Base-by-base conservation (phyloP, 306 rosid species). In the Prunus campanulata region DNA sequence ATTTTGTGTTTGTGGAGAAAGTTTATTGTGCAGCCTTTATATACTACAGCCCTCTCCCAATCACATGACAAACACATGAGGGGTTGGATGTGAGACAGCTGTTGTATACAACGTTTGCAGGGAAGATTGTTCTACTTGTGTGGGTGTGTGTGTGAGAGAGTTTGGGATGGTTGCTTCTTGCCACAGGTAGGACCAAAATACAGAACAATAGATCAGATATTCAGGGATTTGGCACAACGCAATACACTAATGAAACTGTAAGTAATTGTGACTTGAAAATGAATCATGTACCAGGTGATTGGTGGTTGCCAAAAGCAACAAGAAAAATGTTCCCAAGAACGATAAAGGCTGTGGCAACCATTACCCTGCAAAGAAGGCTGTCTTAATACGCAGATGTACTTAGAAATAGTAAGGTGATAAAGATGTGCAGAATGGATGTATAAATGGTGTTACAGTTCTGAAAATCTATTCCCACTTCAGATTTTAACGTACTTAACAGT, bases 231-330 rank as follows among this genome's bases (percentile, higher is more conserved):
- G 20, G 56, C 65, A 68, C 50, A 52, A 22, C 2, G 61, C 29
- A 80, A 39, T 50, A 68, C 50, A 39, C 65, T 39, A 67, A 74
- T 71, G 14, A 68, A 72, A 67, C 25, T 63, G 57, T 22, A 50
- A 32, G 35, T 64, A 29, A 74, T 60, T 2, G 78, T 55, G 22
- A 74, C 68, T 78, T 6, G 16, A 74, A 78, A 69, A 82, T 42
- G 54, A 70, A 70, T 70, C 55, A 76, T 63, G 49, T 90, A 96
- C 99, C 97, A 64, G 99, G 99, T 60, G 99, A 96, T 73, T 96
- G 99, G 69, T 96, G 99, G 89, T 96, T 96, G 71, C 99, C 99
- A 84, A 96, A 96, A 79, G 97, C 97, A 19, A 96, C 99, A 5
- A 96, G 96, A 80, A 91, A 96, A 78, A 88, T 44, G 61, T 96